Base-by-base conservation (phyloP, 2,329 filamentous ascomycete species). In the Sarocladium oryzae region DNA sequence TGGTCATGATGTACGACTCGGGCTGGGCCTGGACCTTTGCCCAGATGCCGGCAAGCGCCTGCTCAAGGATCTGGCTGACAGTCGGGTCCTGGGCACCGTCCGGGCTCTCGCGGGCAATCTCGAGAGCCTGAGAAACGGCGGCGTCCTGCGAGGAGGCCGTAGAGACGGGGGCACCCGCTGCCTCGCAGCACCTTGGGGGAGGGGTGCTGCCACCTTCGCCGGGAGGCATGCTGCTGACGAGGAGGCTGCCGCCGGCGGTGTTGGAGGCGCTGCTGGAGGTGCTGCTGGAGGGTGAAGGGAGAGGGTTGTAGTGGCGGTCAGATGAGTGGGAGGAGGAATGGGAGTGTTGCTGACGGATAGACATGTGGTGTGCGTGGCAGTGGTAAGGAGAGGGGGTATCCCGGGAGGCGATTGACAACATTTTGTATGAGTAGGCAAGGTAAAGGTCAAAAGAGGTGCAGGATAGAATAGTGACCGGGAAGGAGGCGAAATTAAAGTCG, bases 101-200 rank as follows among this genome's bases (percentile, higher is more conserved):
- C 53, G 85, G 79, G 62, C 77, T 85, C 64, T 90, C 87, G 55
- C 88, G 81, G 13, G 87, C 89, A 53, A 87, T 79, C 61, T 91
- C 84, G 51, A 95, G 76, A 21, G 88, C 88, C 64, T 84, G 77
- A 55, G 80, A 74, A 52, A 89, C 79, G 51, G 68, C 69, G 55
- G 71, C 60, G 30, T 69, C 65, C 46, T 67, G 61, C 20, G 53
- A 52, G 53, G 50, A 57, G 52, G 46, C n/a, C 9, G 24, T 26
- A 20, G 40, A 45, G 4, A 21, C 26, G 28, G 24, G 43, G 20
- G 43, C 28, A 8, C 24, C 43, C n/a, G 26, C 43, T 3, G 24
- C 16, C 15, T 48, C n/a, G 28, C 43, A 48, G 40, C 23, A 45
- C 13, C 40, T 10, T 9, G 43, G 43, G 10, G 43, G 28, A 32